Conservation (phyloP, 495 filamentous ascomycete species). For the Trypethelium eluteriae region DNA sequence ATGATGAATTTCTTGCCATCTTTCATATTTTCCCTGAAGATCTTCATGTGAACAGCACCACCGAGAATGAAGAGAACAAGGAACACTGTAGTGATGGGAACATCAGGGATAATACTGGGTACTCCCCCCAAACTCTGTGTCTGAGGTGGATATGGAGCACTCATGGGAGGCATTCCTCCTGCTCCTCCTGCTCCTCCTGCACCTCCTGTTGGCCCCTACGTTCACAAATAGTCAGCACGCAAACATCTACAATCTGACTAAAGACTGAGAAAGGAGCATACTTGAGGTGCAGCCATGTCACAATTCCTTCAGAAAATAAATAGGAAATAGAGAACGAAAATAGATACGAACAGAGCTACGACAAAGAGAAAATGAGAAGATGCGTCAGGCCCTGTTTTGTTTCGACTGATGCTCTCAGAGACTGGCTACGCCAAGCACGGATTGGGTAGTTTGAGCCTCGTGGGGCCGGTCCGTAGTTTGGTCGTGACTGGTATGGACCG, state of each 20-base stretch:
- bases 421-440: not conserved
- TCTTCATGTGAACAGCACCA: slow-evolving; percentile 25
- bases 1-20: slow-evolving; percentile 34
- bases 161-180: slow-evolving; percentile 7
- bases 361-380: not conserved
- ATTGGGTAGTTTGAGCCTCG: not conserved
- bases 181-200: not conserved
- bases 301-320: not conserved
- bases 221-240: not conserved
- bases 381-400: not conserved
- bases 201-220: not conserved
- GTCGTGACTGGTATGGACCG: not conserved
- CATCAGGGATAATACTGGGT: slow-evolving; percentile 31
- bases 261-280: not conserved
- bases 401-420: not conserved
- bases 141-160: slow-evolving; percentile 32
- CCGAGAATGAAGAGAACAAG: slow-evolving; percentile 32
- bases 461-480: slow-evolving; percentile 10
- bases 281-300: not conserved
- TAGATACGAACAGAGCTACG: not conserved
- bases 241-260: not conserved
- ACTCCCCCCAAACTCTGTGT: slow-evolving; percentile 27
- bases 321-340: not conserved
- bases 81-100: slow-evolving; percentile 31
- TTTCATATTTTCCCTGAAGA: slow-evolving; percentile 27